Conservation (phyloP, 1,284 basidiomycete species). For the Ceratobasidium sp. region DNA sequence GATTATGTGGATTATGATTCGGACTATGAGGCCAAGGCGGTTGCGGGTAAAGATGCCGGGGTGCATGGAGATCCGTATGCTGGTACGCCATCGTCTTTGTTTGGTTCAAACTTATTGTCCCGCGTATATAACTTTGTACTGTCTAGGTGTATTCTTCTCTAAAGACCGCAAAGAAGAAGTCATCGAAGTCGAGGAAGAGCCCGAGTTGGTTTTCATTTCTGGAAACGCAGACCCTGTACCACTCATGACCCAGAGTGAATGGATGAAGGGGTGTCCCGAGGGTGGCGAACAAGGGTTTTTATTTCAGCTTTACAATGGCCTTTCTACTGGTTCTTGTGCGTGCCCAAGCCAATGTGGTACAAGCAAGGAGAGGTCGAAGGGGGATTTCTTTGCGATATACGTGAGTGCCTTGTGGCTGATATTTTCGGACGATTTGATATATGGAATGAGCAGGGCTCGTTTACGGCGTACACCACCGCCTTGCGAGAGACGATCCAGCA, state of each 20-base stretch:
- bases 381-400: slow-evolving; percentile 79
- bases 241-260: slow-evolving; percentile 84
- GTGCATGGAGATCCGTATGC: slow-evolving; percentile 77
- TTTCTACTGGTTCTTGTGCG: slow-evolving; percentile 65
- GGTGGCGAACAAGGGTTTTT: slow-evolving; percentile 86
- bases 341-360: slow-evolving; percentile 78
- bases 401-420: slow-evolving; percentile 58
- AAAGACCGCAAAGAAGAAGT: slow-evolving; percentile 85
- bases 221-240: slow-evolving; percentile 59
- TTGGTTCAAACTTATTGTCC: neutral
- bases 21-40: slow-evolving; percentile 60
- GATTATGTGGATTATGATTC: slow-evolving; percentile 73
- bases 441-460: slow-evolving; percentile 59
- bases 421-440: slow-evolving; percentile 28
- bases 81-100: slow-evolving; percentile 54
- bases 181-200: slow-evolving; percentile 78
- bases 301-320: slow-evolving; percentile 78
- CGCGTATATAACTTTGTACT: slow-evolving; percentile 6
- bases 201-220: slow-evolving; percentile 60
- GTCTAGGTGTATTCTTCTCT: slow-evolving; percentile 85
- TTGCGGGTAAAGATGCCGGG: slow-evolving; percentile 52
- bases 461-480: slow-evolving; percentile 69
- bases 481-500: slow-evolving; percentile 63
- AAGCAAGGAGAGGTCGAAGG: slow-evolving; percentile 63
- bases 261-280: slow-evolving; percentile 96